Evolutionary conservation across 1,284 basidiomycete genomes (phyloP), one percentile per base, ranked within the genome.

Genomic region (Leccinum griseonigrum): DNA sequence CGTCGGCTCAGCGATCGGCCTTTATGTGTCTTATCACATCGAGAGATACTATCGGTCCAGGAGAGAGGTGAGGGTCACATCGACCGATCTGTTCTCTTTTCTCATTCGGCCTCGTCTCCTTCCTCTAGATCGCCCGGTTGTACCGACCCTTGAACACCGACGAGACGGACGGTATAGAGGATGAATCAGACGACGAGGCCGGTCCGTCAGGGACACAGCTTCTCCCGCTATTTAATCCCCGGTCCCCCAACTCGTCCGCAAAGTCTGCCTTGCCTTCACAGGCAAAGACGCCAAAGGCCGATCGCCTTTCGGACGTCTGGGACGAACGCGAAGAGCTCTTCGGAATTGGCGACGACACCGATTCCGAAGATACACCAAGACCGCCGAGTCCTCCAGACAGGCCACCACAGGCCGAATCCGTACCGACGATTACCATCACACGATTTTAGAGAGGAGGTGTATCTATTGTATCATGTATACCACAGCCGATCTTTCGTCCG

Each of bases 291-390:
- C 75, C 32, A 75, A 66, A 74, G 46, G 63, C 53, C 0, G 22
- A 52, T 36, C 68, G 80, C 26, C 75, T 91, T 40, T 79, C 80
- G 11, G 81, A 92, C 69, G 85, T 91, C 29, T 91, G 90, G 89
- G 87, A 92, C 65, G 88, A 90, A 68, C 80, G 85, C 18, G 90
- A 92, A 72, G 91, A 91, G 60, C 64, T 90, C 43, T 93, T 93
- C 70, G 86, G 79, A 38, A 80, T 91, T 61, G 90, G 88, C 6
- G 86, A 87, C 22, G 76, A 77, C 56, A 65, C 64, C 48, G 68
- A 69, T 54, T 36, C 63, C 32, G 62, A 68, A 54, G 66, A 66
- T 40, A 34, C 52, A 9, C 48, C 63, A 8, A 57, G 55, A 59
- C 60, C 63, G 46, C 60, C 59, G 14, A 60, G 16, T 46, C 65